phyloP scores from a whole-genome alignment of 2,329 filamentous ascomycete genomes.

The Davidsoniella neocaledoniae region DNA sequence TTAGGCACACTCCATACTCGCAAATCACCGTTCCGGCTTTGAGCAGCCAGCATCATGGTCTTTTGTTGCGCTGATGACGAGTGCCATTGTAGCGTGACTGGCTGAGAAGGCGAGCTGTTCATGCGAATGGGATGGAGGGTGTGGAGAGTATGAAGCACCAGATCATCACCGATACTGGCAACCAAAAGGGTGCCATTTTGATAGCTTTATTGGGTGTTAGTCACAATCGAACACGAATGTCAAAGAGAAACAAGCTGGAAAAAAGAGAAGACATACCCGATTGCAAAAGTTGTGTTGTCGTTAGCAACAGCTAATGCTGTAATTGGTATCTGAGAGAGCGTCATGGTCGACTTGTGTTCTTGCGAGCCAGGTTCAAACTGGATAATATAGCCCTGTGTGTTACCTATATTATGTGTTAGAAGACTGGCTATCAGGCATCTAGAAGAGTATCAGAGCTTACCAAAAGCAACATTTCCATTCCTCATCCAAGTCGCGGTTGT shows the following conservation, averaged over 20 bases:
- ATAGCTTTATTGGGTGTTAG: conserved; percentile 41
- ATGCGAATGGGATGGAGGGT: conserved; percentile 80
- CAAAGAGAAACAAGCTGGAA: no score
- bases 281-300: conserved; percentile 88
- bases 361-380: conserved; percentile 86
- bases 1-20: conserved; percentile 96
- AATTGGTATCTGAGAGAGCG: conserved; percentile 80
- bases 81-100: conserved; percentile 83
- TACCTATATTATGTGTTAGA: conserved; percentile 41
- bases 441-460: conserved; percentile 33
- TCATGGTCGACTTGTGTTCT: conserved; percentile 80
- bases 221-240: background rate
- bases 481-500: conserved; percentile 86
- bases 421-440: background rate
- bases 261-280: conserved; percentile 46
- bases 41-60: conserved; percentile 92
- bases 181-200: conserved; percentile 89
- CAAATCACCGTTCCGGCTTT: conserved; percentile 80
- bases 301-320: conserved; percentile 79
- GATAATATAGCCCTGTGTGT: conserved; percentile 81
- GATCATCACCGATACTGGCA: conserved; percentile 78
- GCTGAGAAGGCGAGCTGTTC: conserved; percentile 66
- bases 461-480: conserved; percentile 92
- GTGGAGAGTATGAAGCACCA: conserved; percentile 34
- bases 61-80: conserved; percentile 91